Evolutionary conservation across 1,284 basidiomycete genomes (phyloP), one percentile per base, ranked within the genome.

Genomic region (Marasmius tenuissimus): DNA sequence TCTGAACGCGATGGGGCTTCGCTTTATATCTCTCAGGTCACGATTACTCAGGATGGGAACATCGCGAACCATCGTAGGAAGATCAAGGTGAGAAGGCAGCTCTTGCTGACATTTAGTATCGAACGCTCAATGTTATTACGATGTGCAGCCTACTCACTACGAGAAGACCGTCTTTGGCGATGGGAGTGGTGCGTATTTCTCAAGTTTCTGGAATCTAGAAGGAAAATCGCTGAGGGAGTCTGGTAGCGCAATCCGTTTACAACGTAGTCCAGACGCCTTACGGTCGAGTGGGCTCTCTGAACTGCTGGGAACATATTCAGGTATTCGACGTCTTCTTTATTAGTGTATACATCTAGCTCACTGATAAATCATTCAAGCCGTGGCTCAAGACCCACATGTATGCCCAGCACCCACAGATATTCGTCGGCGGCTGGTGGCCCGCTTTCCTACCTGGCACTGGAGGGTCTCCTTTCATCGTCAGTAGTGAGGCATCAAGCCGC

Each of bases 301-400:
- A 71, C 53, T 75, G 72, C 65, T 74, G 72, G 70, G 71, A 73
- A 59, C 69, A 73, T 49, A 72, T 73, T 42, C 71, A 71, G 63
- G 69, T 68, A 37, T 27, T 48, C 34, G 6, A 35, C 34, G 2
- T 12, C 27, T 34, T 10, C 2, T 27, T 52, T 10, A 16, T 16
- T 52, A 33, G 6, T n/a, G 11, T 6, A 3, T 12, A 42, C 12
- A 6, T 42, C 34, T 11, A 7, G 18, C 10, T 4, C n/a, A 49
- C 18, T 42, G 39, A 22, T 47, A 33, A 16, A 38, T 35, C n/a
- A 54, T 16, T 27, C 2, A 49, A 71, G 69, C 70, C 71, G 8
- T 70, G 69, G 68, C 61, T 73, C 33, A 71, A 72, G 61, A 69
- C 67, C 3, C 70, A 72, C 38, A 69, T 72, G 54, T 73, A 72